Evolutionary conservation across 2,329 filamentous ascomycete species (phyloP), one percentile per base, ranked within the genome.

Genomic region (Fusarium penzigii): DNA sequence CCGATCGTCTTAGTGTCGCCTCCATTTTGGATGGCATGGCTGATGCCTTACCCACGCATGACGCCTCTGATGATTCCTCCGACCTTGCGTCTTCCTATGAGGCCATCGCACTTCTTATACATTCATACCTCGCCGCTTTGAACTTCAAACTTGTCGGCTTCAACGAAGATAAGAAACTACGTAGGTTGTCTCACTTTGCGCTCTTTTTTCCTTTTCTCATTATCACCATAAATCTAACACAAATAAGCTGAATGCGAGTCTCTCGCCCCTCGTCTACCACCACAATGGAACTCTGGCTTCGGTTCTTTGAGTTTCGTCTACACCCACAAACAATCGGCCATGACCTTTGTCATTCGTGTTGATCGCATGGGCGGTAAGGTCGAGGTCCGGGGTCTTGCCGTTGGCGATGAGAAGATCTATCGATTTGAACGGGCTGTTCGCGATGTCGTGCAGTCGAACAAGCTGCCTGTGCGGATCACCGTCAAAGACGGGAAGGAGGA

Each of bases 271-370:
- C 79, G 85, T 32, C 79, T 97, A 3, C 90, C 91, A 0, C 52
- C 80, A 14, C 82, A 85, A 73, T 97, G 94, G 94, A 96, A 96
- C 71, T 77, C 84, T 12, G 82, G 83, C 17, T 80, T 81, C 52
- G 83, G 83, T 55, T 85, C 86, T 13, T 88, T 90, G 68, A 84
- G 87, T 50, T 97, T 97, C 72, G 84, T 92, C 57, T 97, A 97
- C 75, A 84, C 85, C 4, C 92, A 97, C 71, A 78, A 83, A 20
- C 90, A 96, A 68, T 96, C 91, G 0, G 86, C 91, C 14, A 90
- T 92, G 82, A 83, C 87, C 53, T 96, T 89, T 67, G 78, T 96
- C 29, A 70, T 97, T 61, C 93, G 92, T 68, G 75, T 96, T 56
- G 91, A 88, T 69, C 84, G 91, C 48, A 81, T 97, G 63, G 92